phyloP scores from a whole-genome alignment of 345 rosid species.

The Syzygium aromaticum region DNA sequence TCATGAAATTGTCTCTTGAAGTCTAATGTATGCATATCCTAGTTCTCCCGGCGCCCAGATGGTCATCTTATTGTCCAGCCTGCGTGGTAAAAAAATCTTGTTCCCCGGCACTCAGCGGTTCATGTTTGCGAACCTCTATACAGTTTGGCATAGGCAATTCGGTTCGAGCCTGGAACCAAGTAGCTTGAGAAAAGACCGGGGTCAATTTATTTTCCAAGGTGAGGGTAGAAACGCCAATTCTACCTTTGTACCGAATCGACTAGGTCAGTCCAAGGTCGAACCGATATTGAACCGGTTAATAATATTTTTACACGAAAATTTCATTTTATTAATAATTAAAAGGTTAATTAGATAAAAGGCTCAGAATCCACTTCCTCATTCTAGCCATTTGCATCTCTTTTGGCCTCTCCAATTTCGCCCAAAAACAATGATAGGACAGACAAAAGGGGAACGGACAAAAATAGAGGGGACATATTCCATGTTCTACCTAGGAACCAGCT shows the following conservation, averaged over 20 bases:
- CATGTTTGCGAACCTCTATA: no score
- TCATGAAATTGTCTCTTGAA: no score
- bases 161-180: background rate
- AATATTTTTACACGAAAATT: background rate
- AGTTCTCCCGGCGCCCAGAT: no score
- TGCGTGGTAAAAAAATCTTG: no score
- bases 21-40: no score
- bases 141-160: no score
- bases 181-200: background rate
- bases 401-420: background rate
- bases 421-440: background rate
- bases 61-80: no score
- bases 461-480: background rate
- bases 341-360: background rate
- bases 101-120: no score
- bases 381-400: background rate
- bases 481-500: background rate
- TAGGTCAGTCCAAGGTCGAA: no score
- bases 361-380: background rate
- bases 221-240: background rate
- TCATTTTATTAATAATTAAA: background rate
- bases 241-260: no score
- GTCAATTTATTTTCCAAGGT: background rate
- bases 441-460: background rate
- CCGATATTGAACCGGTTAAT: background rate